Evolutionary conservation across 495 filamentous ascomycete genomes (phyloP).

Genomic region (Recurvomyces mirabilis): DNA sequence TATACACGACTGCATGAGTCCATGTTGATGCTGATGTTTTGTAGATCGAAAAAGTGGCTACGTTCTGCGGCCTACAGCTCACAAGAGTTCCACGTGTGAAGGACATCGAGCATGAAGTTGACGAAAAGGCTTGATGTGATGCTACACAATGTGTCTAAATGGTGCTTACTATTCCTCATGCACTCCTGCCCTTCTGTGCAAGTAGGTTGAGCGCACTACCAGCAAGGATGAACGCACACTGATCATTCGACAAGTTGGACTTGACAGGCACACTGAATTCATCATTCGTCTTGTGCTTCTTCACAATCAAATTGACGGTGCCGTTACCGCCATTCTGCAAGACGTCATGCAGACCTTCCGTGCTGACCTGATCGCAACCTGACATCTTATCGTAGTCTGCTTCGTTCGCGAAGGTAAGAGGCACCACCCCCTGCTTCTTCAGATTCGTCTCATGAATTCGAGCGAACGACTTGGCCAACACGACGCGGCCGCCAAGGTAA

Average conservation of each 20-base stretch:
- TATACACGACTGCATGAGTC: not conserved
- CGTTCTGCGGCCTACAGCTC: slow-evolving; percentile 23
- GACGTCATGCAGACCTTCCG: slow-evolving; percentile 72
- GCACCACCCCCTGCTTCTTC: slow-evolving; percentile 97
- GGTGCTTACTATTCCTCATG: too few species aligned
- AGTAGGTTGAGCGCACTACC: slow-evolving; percentile 89
- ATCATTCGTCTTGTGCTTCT: slow-evolving; percentile 50
- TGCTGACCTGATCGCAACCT: slow-evolving; percentile 71
- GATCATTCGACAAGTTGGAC: slow-evolving; percentile 77
- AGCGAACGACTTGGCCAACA: slow-evolving; percentile 85
- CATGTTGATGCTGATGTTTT: not conserved
- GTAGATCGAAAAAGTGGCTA: slow-evolving; percentile 27
- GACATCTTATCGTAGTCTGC: slow-evolving; percentile 75
- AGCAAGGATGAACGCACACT: slow-evolving; percentile 81
- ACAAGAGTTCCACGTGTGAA: slow-evolving; percentile 25
- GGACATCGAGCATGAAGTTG: slow-evolving; percentile 31
- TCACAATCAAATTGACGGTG: slow-evolving; percentile 57
- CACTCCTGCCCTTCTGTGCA: slow-evolving; percentile 49
- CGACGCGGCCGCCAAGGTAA: slow-evolving; percentile 79
- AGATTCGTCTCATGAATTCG: slow-evolving; percentile 98
- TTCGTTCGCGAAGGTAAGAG: slow-evolving; percentile 75
- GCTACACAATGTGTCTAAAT: too few species aligned
- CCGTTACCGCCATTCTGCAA: slow-evolving; percentile 58
- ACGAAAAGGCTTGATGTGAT: slow-evolving; percentile 7
- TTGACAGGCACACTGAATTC: slow-evolving; percentile 49